These are phyloP conservation scores for Kwoniella heveanensis DNA, from an alignment of 768 basidiomycete species.

Conservation along the genomic window DNA sequence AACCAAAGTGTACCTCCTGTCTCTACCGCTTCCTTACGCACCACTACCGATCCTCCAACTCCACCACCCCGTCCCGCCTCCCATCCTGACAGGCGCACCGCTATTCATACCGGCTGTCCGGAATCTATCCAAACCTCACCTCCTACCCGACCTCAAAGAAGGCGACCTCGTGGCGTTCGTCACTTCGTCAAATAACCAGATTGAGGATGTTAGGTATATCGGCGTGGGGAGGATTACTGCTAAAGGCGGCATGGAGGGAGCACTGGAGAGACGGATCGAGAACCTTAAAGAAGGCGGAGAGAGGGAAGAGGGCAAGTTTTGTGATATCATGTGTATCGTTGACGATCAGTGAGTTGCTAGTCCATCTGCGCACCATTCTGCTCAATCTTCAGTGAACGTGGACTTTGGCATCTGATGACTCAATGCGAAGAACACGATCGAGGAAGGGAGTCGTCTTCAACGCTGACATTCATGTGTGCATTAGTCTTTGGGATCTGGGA, in stretches of 20 bases:
- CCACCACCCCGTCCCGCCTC: slow-evolving; percentile 50
- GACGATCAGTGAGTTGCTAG: slow-evolving; percentile 46
- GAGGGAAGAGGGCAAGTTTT: slow-evolving; percentile 48
- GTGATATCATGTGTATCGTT: slow-evolving; percentile 50
- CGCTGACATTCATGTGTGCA: slow-evolving; percentile 5
- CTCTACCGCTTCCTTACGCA: slow-evolving; percentile 22
- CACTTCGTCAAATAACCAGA: slow-evolving; percentile 13
- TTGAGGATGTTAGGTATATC: slow-evolving; percentile 37
- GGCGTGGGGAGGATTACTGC: slow-evolving; percentile 49
- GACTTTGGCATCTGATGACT: no score
- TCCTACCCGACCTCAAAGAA: slow-evolving; percentile 49
- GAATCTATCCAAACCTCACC: slow-evolving; percentile 36
- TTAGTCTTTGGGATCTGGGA: slow-evolving; percentile 51
- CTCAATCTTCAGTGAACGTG: no score
- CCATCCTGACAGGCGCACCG: slow-evolving; percentile 51
- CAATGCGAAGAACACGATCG: no score
- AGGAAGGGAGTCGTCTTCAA: no score
- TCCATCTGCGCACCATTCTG: no score
- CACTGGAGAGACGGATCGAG: slow-evolving; percentile 39
- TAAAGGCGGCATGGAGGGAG: slow-evolving; percentile 44
- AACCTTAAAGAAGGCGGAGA: slow-evolving; percentile 31
- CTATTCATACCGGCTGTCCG: slow-evolving; percentile 52
- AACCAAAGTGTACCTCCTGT: slow-evolving; percentile 40
- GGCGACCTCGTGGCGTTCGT: slow-evolving; percentile 45
- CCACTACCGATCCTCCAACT: slow-evolving; percentile 48